Conservation (phyloP, 352 stramenopile species). For the Phytopythium chamaehyphon region DNA sequence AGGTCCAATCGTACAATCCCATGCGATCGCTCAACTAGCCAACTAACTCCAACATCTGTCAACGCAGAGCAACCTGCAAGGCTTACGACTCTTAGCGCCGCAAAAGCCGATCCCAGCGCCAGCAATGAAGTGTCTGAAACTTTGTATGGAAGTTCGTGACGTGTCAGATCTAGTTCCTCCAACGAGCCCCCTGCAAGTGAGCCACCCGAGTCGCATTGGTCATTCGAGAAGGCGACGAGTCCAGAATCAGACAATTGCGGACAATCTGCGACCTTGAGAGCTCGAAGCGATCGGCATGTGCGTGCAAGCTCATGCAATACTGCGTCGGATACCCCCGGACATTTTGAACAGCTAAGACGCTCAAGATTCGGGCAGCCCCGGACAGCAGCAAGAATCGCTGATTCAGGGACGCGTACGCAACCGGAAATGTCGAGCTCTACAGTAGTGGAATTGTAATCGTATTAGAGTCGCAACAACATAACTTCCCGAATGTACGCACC, state of each 20-base stretch:
- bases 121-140: conserved; percentile 91
- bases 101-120: conserved; percentile 61
- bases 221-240: conserved; percentile 72
- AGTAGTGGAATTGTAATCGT: conserved; percentile 28
- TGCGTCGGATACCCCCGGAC: conserved; percentile 69
- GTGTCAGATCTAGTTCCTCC: conserved; percentile 68
- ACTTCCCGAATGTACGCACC: conserved; percentile 24
- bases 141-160: conserved; percentile 89
- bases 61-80: conserved; percentile 88
- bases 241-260: conserved; percentile 86
- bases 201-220: not conserved
- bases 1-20: conserved; percentile 85
- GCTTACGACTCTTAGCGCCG: conserved; percentile 40
- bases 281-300: conserved; percentile 49
- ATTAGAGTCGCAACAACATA: too few species aligned
- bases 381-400: not conserved
- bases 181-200: conserved; percentile 39
- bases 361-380: conserved; percentile 11
- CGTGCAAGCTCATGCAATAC: conserved; percentile 70
- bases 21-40: conserved; percentile 79
- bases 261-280: conserved; percentile 52
- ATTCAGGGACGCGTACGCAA: conserved; percentile 48
- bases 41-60: conserved; percentile 90
- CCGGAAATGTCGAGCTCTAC: conserved; percentile 76
- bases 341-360: conserved; percentile 79